Base-by-base conservation (phyloP, 2,329 filamentous ascomycete genomes). In the Esteya vermicola region DNA sequence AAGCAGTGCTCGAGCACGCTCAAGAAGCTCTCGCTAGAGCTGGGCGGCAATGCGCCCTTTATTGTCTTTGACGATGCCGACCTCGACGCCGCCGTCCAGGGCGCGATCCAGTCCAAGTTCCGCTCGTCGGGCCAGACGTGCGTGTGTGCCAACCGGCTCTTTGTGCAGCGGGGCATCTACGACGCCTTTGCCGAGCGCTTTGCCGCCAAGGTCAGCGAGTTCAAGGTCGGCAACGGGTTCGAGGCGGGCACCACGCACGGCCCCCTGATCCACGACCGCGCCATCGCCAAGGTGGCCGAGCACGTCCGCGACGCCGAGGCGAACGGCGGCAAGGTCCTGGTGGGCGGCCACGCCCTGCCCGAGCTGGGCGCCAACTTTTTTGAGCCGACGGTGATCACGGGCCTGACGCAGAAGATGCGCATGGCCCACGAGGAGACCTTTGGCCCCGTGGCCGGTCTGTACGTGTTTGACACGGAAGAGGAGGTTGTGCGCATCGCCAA, bases 11-110 rank as follows among this genome's bases (percentile, higher is more conserved):
- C 86, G 0, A 71, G 74, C 31, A 94, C 86, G 0, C 45, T 95
- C 50, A 96, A 96, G 71, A 72, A 77, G 49, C 57, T 78, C 31
- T 91, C 84, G 0, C 82, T 94, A 57, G 89, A 96, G 57, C 79
- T 96, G 1, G 89, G 89, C 40, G 91, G 89, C 36, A 96, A 96
- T 57, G 84, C 89, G 0, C 89, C 89, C 2, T 93, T 95, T 57
- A 95, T 96, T 49, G 85, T 96, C 26, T 96, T 96, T 54, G 86
- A 96, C 53, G 89, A 96, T 53, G 84, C 89, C 18, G 85, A 96
- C 54, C 63, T 96, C 18, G 88, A 95, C 43, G 64, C 67, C 5
- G 91, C 91, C 3, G 85, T 96, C 1, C 64, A 75, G 0, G 89
- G 88, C 21, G 86, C 86, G 36, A 73, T 96, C 40, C 65, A 78